Evolutionary conservation across 352 stramenopile genomes (phyloP), one percentile per base, ranked within the genome.

Genomic region (Pythium oligandrum): DNA sequence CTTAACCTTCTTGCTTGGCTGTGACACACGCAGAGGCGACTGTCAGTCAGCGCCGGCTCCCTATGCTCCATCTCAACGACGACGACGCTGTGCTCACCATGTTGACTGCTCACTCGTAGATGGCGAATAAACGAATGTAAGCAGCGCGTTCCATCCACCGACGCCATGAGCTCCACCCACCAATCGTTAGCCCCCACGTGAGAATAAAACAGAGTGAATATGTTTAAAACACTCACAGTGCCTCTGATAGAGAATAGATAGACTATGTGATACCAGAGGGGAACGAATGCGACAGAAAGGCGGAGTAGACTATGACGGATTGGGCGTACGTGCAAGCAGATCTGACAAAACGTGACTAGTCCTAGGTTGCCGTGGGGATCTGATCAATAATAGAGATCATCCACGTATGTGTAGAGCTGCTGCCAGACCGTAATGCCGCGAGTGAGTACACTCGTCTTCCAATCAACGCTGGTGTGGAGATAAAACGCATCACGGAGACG

Each of bases 1-100:
- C 62, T 72, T 83, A 59, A 92, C 68, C 73, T 94, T 92, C 78
- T 94, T 94, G 66, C 73, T 86, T 46, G 83, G 83, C 83, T 78
- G 56, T 48, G 11, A 12, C 39, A 32, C 11, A 51, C 10, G 7
- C 12, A 43, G 10, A 45, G 10, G 40, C n/a, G 32, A 6, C 5
- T 1, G 26, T 26, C 40, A 40, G 45, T 51, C 45, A 38, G 31
- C 50, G 8, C 26, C 17, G 43, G 12, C 17, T 26, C 17, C 17
- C 17, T 26, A 26, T 26, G 17, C 17, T 26, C 17, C 17, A 26
- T 42, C 38, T 42, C 38, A 42, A 8, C 38, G 38, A 42, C 38
- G 38, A 42, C 38, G 1, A 12, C 30, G 44, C 35, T 3, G 34
- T 45, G 48, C 67, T 52, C 62, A 75, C 65, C 64, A 87, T 86